Evolutionary conservation across 176 grass and related monocot genomes (phyloP), one percentile per base, ranked within the genome.

Genomic region (Otatea glauca): DNA sequence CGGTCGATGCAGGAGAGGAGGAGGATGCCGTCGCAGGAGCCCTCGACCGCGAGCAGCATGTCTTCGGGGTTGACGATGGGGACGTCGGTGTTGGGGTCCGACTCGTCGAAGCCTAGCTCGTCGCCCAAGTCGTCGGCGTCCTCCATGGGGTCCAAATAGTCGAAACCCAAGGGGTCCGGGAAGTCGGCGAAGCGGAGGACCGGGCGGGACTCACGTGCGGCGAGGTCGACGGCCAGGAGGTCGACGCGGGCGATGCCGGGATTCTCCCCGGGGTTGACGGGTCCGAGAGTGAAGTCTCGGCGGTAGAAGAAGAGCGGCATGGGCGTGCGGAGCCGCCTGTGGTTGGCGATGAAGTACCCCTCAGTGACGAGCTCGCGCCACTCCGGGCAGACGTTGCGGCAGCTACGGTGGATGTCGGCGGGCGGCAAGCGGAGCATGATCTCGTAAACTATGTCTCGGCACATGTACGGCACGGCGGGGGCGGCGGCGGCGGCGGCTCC

Each of bases 241-340:
- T 72, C 47, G 13, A 72, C 23, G 70, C 70, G 6, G 44, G 13
- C 70, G 70, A 72, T 2, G 5, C 3, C 8, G 12, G 42, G 44
- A 6, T 49, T 23, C 14, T 17, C 15, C 14, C 15, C 50, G 50
- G 50, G 50, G 50, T 53, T 16, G 50, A 53, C 15, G 50, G 35
- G 35, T 4, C 50, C 50, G 50, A 5, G 15, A 5, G 5, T 16
- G 0, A 72, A 56, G 54, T 56, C 54, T 18, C 54, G 54, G 54
- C 54, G 44, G 70, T 17, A 50, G 70, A 72, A 29, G 70, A 72
- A 50, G 70, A 72, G 70, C 13, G 70, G 70, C 70, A 72, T 50
- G 70, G 70, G 70, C 23, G 14, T 4, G 44, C 4, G 44, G 69
- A 24, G n/a, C n/a, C 17, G 15, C 50, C 16, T 53, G 50, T 53